Base-by-base conservation (phyloP, 352 stramenopile species). In the Nothophytophthora sp. region DNA sequence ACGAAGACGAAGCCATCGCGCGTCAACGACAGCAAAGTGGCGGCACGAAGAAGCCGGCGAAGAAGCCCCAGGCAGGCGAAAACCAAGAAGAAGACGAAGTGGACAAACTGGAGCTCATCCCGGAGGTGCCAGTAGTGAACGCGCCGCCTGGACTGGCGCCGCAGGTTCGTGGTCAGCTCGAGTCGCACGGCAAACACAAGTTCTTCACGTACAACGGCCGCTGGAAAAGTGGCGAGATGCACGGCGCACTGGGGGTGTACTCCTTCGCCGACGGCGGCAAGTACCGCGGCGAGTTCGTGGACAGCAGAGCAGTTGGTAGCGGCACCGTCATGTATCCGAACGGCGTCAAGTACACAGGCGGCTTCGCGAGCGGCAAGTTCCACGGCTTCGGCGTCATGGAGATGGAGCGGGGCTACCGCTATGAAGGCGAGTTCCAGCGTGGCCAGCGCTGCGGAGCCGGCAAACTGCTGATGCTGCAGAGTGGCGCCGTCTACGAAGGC, bases 221-320 rank as follows among this genome's bases (percentile, higher is more conserved):
- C 20, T 91, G 80, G 80, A 85, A 82, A 52, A 41, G 70, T 18
- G 80, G 80, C 19, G 68, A 86, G 59, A 91, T 91, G 77, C 73
- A 82, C 6, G 63, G 77, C 10, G 43, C 60, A 12, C 60, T 89
- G 42, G 80, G 80, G 20, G 73, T 89, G 10, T 91, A 88, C 50
- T 67, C 70, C 23, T 91, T 87, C 48, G 76, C 75, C 8, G 80
- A 91, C 44, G 77, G 77, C 4, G 80, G 80, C 35, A 88, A 81
- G 47, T 88, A 89, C 60, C 59, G 64, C 6, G 77, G 80, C n/a
- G 75, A 69, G 27, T 88, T 78, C 61, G 56, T 56, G 7, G 40
- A 71, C 22, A 83, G 65, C 24, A 22, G 48, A 24, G 62, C 73
- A 20, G 60, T 70, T 22, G 78, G 81, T 12, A 62, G 66, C 4